Conservation (phyloP, 768 basidiomycete genomes). For the Amanita phalloides region DNA sequence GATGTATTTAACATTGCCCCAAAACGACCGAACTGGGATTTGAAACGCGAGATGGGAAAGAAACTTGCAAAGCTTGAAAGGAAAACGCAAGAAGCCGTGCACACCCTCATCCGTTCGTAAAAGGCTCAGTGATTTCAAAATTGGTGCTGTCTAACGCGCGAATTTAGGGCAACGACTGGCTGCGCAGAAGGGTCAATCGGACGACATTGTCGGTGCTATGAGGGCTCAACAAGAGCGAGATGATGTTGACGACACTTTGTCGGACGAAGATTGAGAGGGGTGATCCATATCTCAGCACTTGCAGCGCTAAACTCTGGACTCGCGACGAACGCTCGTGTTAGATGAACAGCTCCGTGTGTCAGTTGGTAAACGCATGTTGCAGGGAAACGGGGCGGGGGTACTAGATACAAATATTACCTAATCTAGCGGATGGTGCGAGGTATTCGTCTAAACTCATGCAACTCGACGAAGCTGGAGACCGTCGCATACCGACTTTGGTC, state of each 20-base stretch:
- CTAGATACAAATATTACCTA: neutral
- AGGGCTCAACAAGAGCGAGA: constrained; percentile 59
- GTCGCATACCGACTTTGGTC: constrained; percentile 53
- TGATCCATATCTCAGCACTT: neutral
- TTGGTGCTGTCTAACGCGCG: neutral
- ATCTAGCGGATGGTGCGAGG: constrained; percentile 3
- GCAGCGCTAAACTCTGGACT: no score
- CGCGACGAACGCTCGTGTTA: no score
- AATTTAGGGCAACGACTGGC: constrained; percentile 65
- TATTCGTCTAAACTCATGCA: constrained; percentile 2
- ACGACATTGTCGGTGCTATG: constrained; percentile 79
- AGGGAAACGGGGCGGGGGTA: no score
- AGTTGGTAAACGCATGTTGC: no score
- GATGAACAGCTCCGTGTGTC: no score
- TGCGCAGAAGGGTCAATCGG: constrained; percentile 67
- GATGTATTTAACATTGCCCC: constrained; percentile 97
- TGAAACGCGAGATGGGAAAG: constrained; percentile 90
- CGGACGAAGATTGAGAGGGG: constrained; percentile 45
- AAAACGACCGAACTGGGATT: constrained; percentile 93
- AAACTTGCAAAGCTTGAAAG: constrained; percentile 83
- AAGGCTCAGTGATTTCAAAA: neutral
- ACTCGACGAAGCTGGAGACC: constrained; percentile 7
- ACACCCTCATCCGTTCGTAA: constrained; percentile 81
- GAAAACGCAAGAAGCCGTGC: constrained; percentile 86
- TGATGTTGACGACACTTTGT: constrained; percentile 17